Conservation (phyloP, 2,329 filamentous ascomycete species). For the Colletotrichum chrysophilum region DNA sequence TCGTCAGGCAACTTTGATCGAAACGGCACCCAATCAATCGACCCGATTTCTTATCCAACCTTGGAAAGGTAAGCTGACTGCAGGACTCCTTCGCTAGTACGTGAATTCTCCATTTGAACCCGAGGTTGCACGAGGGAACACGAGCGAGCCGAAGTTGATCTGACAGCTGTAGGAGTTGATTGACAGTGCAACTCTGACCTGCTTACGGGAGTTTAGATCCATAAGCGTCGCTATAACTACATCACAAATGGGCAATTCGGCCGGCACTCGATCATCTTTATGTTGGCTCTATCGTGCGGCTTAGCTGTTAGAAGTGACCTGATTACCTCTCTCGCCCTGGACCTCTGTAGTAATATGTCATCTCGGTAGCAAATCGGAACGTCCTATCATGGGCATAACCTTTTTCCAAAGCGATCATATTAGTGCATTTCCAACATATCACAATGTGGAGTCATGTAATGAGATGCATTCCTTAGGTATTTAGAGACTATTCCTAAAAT, state of each 20-base stretch:
- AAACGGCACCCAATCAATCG: neutral
- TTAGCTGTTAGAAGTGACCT: neutral
- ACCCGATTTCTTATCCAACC: neutral
- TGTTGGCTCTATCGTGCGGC: neutral
- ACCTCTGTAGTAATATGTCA: neutral
- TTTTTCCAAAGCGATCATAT: neutral
- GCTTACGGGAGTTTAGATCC: neutral
- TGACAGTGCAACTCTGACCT: neutral
- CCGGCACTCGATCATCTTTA: neutral
- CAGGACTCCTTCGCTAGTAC: neutral
- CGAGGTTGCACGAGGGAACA: neutral
- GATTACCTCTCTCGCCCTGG: neutral
- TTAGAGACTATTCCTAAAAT: neutral
- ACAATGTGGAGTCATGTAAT: neutral
- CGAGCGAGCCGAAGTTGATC: neutral
- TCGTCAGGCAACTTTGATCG: neutral
- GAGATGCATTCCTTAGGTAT: neutral
- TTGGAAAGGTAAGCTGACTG: neutral
- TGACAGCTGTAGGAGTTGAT: neutral
- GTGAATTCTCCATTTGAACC: neutral
- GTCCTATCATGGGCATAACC: fast-evolving
- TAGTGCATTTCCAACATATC: neutral
- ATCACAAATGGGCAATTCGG: neutral
- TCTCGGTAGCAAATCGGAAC: fast-evolving
- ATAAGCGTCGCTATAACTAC: neutral